These are phyloP conservation scores for Crucibulum laeve DNA, from an alignment of 768 basidiomycete genomes.

Conservation along the genomic window DNA sequence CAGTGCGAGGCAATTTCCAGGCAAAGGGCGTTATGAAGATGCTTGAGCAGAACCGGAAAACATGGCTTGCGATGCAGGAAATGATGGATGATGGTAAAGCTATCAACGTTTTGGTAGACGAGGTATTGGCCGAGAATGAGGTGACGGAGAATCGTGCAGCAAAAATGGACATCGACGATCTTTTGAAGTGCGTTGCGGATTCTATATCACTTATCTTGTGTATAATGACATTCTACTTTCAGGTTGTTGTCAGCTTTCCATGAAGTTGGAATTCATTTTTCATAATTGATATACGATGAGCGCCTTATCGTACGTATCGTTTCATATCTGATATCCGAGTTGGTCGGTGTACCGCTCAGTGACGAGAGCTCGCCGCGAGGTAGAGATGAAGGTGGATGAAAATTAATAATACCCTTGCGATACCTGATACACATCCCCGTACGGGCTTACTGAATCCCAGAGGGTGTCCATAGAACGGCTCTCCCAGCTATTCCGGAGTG, in stretches of 20 bases:
- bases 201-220: not conserved
- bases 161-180: slow-evolving; percentile 92
- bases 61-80: slow-evolving; percentile 83
- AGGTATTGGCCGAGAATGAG: slow-evolving; percentile 66
- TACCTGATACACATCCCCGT: too few relatives aligned
- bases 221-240: slow-evolving; percentile 1
- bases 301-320: too few relatives aligned
- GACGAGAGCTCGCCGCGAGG: too few relatives aligned
- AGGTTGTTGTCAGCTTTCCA: slow-evolving; percentile 74
- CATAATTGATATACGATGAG: too few relatives aligned
- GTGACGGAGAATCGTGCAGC: slow-evolving; percentile 78
- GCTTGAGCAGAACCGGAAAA: slow-evolving; percentile 90
- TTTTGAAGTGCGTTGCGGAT: slow-evolving; percentile 64
- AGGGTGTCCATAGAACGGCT: too few relatives aligned
- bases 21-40: slow-evolving; percentile 94
- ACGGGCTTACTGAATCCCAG: too few relatives aligned
- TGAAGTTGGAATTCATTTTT: slow-evolving; percentile 70
- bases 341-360: too few relatives aligned
- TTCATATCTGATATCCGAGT: too few relatives aligned
- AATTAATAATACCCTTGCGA: too few relatives aligned
- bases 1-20: slow-evolving; percentile 82
- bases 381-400: too few relatives aligned
- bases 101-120: slow-evolving; percentile 69
- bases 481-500: too few relatives aligned
- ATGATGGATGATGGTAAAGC: slow-evolving; percentile 68